Conservation (phyloP, 176 grass and related monocot genomes). For the Tillandsia fasciculata region DNA sequence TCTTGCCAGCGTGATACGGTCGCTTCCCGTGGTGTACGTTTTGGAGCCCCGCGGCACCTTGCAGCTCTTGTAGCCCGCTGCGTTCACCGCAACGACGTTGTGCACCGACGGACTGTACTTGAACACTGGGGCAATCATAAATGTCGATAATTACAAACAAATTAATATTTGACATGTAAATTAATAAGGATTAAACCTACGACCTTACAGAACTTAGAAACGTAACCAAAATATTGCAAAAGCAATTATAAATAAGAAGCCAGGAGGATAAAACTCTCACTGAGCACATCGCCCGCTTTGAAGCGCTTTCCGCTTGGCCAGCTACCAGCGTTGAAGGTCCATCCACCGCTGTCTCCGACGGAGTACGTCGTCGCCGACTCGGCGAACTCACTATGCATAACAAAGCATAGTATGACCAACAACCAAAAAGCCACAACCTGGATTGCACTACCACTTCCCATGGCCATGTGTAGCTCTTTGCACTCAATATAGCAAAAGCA, state of each 20-base stretch:
- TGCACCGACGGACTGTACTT: conserved; percentile 28
- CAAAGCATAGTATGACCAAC: conserved; percentile 27
- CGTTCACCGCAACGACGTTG: conserved; percentile 29
- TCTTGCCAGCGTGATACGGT: conserved; percentile 18
- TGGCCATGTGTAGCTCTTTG: conserved; percentile 31
- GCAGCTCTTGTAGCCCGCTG: conserved; percentile 20
- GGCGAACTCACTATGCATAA: conserved; percentile 21
- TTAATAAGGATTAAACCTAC: too few species aligned
- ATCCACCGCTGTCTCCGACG: conserved; percentile 35
- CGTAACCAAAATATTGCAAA: background rate
- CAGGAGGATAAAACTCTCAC: conserved; percentile 20
- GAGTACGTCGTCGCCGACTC: conserved; percentile 32
- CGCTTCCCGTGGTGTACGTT: conserved; percentile 20
- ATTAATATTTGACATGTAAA: background rate
- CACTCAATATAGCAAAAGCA: too few species aligned
- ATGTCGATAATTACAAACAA: background rate
- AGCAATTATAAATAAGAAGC: background rate
- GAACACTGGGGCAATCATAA: conserved; percentile 22
- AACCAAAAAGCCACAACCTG: conserved; percentile 24
- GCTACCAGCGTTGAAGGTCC: conserved; percentile 32
- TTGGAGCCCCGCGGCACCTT: conserved; percentile 5
- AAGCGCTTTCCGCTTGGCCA: conserved; percentile 56
- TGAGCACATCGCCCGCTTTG: conserved; percentile 47
- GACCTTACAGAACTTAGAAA: background rate
- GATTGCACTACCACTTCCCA: conserved; percentile 61